Conservation (phyloP, 257 asterid genomes). For the Phtheirospermum japonicum region DNA sequence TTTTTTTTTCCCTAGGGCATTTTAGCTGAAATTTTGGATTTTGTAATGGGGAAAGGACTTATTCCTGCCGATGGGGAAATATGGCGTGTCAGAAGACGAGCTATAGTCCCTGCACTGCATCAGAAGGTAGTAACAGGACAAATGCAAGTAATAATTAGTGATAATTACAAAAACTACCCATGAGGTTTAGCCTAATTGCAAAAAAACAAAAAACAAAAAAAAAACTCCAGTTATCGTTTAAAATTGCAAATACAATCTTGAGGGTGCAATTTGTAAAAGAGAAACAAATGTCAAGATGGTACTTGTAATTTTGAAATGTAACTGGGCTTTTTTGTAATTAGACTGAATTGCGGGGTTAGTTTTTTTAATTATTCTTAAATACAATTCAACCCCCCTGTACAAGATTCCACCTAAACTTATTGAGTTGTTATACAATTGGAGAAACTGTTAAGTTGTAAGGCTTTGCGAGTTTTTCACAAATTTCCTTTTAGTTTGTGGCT, state of each 20-base stretch:
- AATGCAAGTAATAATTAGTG: background rate
- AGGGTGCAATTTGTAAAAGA: background rate
- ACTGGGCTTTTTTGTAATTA: background rate
- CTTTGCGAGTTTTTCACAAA: conserved; percentile 8
- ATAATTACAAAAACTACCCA: background rate
- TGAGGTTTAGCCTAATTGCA: background rate
- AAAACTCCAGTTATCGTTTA: background rate
- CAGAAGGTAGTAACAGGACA: conserved; percentile 70
- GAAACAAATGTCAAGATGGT: background rate
- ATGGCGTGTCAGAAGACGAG: conserved; percentile 93
- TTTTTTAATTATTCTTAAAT: background rate
- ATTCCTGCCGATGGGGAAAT: conserved; percentile 98
- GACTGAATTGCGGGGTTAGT: background rate
- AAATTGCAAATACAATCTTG: background rate
- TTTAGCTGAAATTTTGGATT: conserved; percentile 91
- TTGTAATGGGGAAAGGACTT: conserved; percentile 99
- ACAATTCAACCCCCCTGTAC: too few species aligned
- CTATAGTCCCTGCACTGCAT: conserved; percentile 93
- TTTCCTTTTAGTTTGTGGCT: conserved; percentile 72
- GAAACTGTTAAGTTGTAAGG: background rate
- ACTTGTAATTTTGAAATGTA: background rate
- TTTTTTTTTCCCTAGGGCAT: conserved; percentile 55
- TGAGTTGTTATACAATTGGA: background rate
- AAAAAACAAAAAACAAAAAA: background rate
- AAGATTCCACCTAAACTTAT: too few species aligned